A percentile compares a stretch with the other conserved stretches of the same genome.
phyloP scores from a whole-genome alignment of 495 filamentous ascomycete species.

The Articulospora tetracladia region DNA sequence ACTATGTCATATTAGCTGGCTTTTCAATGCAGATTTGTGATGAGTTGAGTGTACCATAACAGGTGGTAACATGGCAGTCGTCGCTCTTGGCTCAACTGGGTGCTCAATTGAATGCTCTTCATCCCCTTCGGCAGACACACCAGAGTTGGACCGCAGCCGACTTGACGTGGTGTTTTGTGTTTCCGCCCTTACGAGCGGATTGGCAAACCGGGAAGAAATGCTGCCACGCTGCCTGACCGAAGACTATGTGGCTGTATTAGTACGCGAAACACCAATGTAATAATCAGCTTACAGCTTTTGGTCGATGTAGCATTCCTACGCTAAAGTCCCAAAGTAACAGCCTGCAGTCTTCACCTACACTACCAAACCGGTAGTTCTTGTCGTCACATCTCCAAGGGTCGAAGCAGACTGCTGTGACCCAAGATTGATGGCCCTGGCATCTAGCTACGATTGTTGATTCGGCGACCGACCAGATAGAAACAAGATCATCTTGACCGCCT shows the following conservation, averaged over 20 bases:
- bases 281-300: conserved; percentile 61
- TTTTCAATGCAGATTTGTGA: background rate
- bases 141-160: conserved; percentile 62
- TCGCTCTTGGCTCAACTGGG: conserved; percentile 73
- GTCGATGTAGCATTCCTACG: conserved; percentile 90
- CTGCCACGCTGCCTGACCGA: conserved; percentile 58
- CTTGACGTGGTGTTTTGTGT: conserved; percentile 48
- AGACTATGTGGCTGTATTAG: conserved; percentile 23
- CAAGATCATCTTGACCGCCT: conserved; percentile 91
- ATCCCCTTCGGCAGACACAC: conserved; percentile 45
- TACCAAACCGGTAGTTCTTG: conserved; percentile 89
- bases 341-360: conserved; percentile 89
- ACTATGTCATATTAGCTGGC: conserved; percentile 40
- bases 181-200: conserved; percentile 40
- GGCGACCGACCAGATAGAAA: conserved; percentile 87
- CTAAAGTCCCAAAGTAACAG: conserved; percentile 96
- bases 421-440: conserved; percentile 91
- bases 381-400: conserved; percentile 97
- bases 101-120: conserved; percentile 55
- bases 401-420: conserved; percentile 90
- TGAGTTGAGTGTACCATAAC: conserved; percentile 70
- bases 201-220: conserved; percentile 49
- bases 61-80: conserved; percentile 85
- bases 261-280: conserved; percentile 15
- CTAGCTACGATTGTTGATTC: conserved; percentile 84